Percentiles rank a stretch among this genome's conserved stretches.
These are phyloP conservation scores for Thalassiosira mediterranea DNA, from an alignment of 352 stramenopile genomes.

Conservation along the genomic window DNA sequence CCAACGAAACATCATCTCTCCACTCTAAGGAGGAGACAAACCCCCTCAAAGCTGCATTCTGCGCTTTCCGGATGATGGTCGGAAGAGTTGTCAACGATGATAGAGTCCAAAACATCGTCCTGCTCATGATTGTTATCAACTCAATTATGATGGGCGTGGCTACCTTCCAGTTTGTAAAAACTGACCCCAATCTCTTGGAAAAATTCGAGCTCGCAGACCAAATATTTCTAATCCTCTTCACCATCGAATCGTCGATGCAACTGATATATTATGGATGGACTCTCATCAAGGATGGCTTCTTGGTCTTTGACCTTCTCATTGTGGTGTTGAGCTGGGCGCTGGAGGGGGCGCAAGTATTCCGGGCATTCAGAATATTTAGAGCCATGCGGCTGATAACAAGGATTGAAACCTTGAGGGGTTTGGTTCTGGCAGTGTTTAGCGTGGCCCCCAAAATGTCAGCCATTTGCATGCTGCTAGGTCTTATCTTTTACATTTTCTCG, in stretches of 20 bases:
- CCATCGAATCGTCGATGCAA: constrained; percentile 47
- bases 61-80: constrained; percentile 5
- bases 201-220: constrained; percentile 38
- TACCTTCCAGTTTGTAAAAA: constrained; percentile 39
- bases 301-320: constrained; percentile 71
- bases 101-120: constrained; percentile 28
- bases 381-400: constrained; percentile 64
- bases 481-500: constrained; percentile 77
- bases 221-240: constrained; percentile 51
- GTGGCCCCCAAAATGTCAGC: constrained; percentile 70
- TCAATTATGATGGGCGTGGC: constrained; percentile 50
- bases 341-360: constrained; percentile 57
- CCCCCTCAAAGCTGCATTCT: not conserved
- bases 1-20: not conserved
- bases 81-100: constrained; percentile 31
- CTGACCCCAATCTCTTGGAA: constrained; percentile 5
- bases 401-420: constrained; percentile 65
- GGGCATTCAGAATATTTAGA: constrained; percentile 73
- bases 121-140: constrained; percentile 50
- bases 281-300: constrained; percentile 48
- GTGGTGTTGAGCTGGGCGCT: constrained; percentile 68
- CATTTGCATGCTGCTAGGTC: constrained; percentile 60
- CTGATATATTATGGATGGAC: constrained; percentile 28
- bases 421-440: constrained; percentile 61
- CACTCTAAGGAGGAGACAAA: too few relatives aligned